Evolutionary conservation across 2,329 filamentous ascomycete genomes (phyloP), one percentile per base, ranked within the genome.

Genomic region (Alternaria infectoria): DNA sequence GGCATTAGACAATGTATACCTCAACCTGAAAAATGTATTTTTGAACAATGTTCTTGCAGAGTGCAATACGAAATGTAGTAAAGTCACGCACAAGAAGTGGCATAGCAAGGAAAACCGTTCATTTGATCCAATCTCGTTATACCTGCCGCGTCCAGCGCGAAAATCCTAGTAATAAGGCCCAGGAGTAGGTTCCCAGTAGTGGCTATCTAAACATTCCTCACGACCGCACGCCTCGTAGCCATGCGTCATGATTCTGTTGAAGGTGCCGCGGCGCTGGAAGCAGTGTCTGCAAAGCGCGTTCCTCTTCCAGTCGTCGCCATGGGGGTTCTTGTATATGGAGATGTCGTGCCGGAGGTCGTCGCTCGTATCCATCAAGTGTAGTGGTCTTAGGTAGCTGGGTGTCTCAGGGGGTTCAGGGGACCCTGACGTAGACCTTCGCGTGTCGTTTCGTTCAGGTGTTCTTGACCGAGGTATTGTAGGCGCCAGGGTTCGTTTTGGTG

Each of bases 171-270:
- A 59, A 15, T 26, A 40, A 6, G 43, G 50, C 15, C 44, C 25
- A 8, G 52, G 12, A 13, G 50, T 28, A 47, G 47, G 28, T 50
- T 77, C 71, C 75, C 73, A 79, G 36, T 75, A 77, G 54, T 76
- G 70, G 17, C 70, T 70, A n/a, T 75, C 64, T 44, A 79, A 59
- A 23, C 65, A 57, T 21, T 76, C 69, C 8, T 69, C 64, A 10
- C 64, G 54, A 43, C 72, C 74, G 59, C 76, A 79, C 50, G 64
- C 51, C 66, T 75, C 74, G 57, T 73, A 79, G 46, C 71, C 75
- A 50, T 73, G 52, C 50, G 54, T 51, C 9, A 66, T 52, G 2
- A 78, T 64, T 5, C 66, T 66, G 32, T 69, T 64, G 61, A 76
- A 77, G 19, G 52, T 57, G 17, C 76, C 76, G 12, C 71, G 66